Evolutionary conservation across 495 filamentous ascomycete species (phyloP).

Genomic region (Neohortaea acidophila): DNA sequence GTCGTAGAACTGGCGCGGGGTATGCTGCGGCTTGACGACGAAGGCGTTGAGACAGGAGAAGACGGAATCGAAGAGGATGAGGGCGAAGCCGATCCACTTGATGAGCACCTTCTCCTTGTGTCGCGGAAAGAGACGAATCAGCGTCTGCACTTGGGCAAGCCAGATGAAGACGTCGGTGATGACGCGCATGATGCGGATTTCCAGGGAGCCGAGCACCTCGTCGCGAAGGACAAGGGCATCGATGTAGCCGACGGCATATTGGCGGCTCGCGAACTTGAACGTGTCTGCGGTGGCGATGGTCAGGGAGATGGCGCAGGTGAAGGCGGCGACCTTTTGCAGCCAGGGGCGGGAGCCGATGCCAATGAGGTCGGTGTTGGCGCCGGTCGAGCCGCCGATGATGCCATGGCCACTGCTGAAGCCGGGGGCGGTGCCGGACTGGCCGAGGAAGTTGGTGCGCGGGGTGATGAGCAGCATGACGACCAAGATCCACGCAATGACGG

Average conservation of each 20-base stretch:
- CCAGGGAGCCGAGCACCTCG: constrained; percentile 61
- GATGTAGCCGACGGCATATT: constrained; percentile 57
- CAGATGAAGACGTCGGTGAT: constrained; percentile 91
- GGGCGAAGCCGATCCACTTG: constrained; percentile 91
- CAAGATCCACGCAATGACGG: constrained; percentile 82
- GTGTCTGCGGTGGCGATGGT: constrained; percentile 87
- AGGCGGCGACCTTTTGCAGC: constrained; percentile 87
- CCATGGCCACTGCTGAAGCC: constrained; percentile 48
- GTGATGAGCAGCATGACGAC: constrained; percentile 91
- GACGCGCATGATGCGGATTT: constrained; percentile 75
- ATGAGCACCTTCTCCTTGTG: constrained; percentile 96
- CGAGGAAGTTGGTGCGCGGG: constrained; percentile 72
- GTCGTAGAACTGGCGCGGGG: constrained; percentile 61
- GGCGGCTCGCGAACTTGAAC: constrained; percentile 61
- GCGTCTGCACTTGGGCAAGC: constrained; percentile 91
- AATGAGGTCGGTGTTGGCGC: constrained; percentile 50
- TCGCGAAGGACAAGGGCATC: constrained; percentile 58
- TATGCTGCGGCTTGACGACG: constrained; percentile 38
- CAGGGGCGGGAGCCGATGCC: constrained; percentile 85
- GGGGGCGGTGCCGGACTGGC: constrained; percentile 36
- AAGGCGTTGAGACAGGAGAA: constrained; percentile 87
- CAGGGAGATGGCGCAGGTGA: constrained; percentile 78
- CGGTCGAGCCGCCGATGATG: constrained; percentile 62
- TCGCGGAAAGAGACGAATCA: constrained; percentile 88
- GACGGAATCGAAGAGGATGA: constrained; percentile 77